phyloP scores from a whole-genome alignment of 108 stramenopile species.

The Cyclotella kingstonii region DNA sequence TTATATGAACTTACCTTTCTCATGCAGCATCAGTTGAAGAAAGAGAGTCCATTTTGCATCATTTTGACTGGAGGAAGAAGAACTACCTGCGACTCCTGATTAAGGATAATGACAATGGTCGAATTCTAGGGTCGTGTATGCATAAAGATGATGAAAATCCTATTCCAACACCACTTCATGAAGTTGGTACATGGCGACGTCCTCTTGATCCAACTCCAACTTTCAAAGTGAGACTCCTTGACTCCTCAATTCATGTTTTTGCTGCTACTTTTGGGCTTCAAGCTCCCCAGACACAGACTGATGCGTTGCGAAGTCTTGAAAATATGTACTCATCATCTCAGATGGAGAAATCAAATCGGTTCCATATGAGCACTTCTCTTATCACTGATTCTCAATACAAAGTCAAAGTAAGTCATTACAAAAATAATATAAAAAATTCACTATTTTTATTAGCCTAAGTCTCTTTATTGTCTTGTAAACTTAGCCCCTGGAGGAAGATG shows the following conservation, averaged over 20 bases:
- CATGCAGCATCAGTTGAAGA: constrained; percentile 62
- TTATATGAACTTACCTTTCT: constrained; percentile 50
- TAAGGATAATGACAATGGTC: constrained; percentile 40
- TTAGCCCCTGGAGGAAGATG: constrained; percentile 61
- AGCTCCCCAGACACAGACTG: constrained; percentile 72
- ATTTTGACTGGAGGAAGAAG: constrained; percentile 27
- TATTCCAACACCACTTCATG: constrained; percentile 75
- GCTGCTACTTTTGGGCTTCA: constrained; percentile 84
- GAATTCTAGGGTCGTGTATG: constrained; percentile 55
- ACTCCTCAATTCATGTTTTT: constrained; percentile 82
- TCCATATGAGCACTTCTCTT: constrained; percentile 44
- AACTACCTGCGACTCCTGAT: constrained; percentile 7
- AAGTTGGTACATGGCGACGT: constrained; percentile 77
- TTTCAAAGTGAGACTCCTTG: constrained; percentile 73
- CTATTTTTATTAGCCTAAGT: too few relatives aligned
- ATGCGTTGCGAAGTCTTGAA: constrained; percentile 69
- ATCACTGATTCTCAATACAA: constrained; percentile 48
- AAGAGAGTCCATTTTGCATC: constrained; percentile 68
- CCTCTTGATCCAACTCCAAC: constrained; percentile 70
- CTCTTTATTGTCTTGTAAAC: too few relatives aligned
- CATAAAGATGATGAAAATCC: constrained; percentile 36
- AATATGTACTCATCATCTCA: constrained; percentile 23
- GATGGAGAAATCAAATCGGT: constrained; percentile 39
- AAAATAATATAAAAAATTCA: neutral
- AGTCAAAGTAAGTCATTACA: constrained; percentile 30